Evolutionary conservation across 1,139 yeast genomes (phyloP), one percentile per base, ranked within the genome.

Genomic region (Meyerozyma elateridarum): DNA sequence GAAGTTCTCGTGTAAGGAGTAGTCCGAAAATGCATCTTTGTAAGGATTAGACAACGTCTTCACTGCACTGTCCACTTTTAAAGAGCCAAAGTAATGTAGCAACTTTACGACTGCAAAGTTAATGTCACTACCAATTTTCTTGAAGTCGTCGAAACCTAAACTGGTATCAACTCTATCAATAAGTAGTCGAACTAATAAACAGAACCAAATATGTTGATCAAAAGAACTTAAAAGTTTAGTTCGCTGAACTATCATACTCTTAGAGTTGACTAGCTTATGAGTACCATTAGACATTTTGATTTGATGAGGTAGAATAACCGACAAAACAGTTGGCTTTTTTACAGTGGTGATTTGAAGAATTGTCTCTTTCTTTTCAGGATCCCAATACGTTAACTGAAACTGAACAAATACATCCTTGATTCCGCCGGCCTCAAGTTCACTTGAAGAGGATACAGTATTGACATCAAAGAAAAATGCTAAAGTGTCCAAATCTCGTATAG

Each of bases 81-180:
- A 41, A 1, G 59, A 61, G 1, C 66, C 70, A 47, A 61, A 66
- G 30, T 55, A 44, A 27, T 52, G 41, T 20, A 65, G 42, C 5
- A 70, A 38, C 22, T 51, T 49, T 2, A 58, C 46, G 3, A 64
- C 33, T 0, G 51, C 45, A 7, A 40, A 41, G 33, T 64, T 70
- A 2, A 64, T 44, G 5, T 49, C 40, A 3, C 46, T 40, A 4
- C 50, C 43, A 15, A 57, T 44, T 22, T 51, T 51, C 11, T 57
- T 64, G 35, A 61, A 59, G 21, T 51, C 45, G 12, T 58, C 64
- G 41, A 42, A 64, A 1, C 72, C 71, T 26, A 61, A 38, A 4
- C 53, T 43, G 4, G 64, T 55, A 36, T 64, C 66, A 11, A 62
- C 59, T 28, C 55, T 60, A 36, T 55, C 49, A 16, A 64, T 50